These are phyloP conservation scores for Rubia balearica DNA, from an alignment of 305 asterid species.

Conservation along the genomic window DNA sequence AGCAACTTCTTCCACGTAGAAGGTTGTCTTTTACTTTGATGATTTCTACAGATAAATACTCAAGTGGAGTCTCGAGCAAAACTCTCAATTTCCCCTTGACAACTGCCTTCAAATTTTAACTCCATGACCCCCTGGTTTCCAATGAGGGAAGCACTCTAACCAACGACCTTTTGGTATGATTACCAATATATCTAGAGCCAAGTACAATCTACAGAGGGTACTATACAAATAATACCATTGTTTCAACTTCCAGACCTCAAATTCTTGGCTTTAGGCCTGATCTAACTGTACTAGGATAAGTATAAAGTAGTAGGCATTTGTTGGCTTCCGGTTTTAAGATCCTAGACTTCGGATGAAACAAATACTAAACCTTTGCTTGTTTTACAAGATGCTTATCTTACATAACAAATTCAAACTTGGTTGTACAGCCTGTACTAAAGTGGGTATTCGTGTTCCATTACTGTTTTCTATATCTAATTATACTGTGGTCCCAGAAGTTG, in stretches of 20 bases:
- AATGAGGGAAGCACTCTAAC: background rate
- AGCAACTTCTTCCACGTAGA: background rate
- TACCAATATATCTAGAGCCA: background rate
- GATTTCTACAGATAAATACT: background rate
- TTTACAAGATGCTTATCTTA: background rate
- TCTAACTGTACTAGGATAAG: background rate
- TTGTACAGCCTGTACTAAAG: background rate
- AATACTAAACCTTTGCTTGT: background rate
- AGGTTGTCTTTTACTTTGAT: background rate
- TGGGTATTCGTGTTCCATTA: background rate
- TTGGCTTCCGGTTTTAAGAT: background rate
- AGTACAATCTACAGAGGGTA: background rate
- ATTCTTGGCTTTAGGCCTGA: background rate
- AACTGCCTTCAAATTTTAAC: background rate
- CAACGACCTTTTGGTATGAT: background rate
- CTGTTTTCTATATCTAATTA: background rate
- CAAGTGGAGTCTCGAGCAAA: background rate
- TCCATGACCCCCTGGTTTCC: background rate
- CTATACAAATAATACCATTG: background rate
- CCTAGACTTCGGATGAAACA: background rate
- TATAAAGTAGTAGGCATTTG: background rate
- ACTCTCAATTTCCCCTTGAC: background rate
- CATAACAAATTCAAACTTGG: background rate
- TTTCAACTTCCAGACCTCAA: background rate
- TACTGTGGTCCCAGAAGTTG: too few species aligned